These are phyloP conservation scores for Astrephomene gubernaculifera DNA, from an alignment of 139 green algal genomes.

Conservation along the genomic window DNA sequence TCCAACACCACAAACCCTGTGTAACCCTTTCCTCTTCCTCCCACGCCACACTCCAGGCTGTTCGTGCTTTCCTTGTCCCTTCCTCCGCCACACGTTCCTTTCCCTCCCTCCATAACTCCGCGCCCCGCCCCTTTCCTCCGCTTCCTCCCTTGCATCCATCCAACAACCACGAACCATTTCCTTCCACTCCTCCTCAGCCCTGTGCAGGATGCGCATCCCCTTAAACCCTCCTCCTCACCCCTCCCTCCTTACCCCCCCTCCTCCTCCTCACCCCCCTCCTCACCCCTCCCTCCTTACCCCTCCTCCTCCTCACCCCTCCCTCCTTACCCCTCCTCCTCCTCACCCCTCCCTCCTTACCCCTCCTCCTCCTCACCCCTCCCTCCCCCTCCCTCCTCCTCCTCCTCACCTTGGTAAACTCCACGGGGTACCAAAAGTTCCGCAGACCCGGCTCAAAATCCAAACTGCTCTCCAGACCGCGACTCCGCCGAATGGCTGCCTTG, in stretches of 20 bases:
- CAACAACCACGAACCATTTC: too few species aligned
- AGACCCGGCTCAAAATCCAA: slow-evolving; percentile 71
- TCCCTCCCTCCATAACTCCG: too few species aligned
- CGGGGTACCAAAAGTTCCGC: slow-evolving; percentile 82
- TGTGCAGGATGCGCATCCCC: too few species aligned
- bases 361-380: background rate
- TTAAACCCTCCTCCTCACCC: background rate
- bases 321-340: slow-evolving; percentile 13
- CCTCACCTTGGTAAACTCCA: slow-evolving; percentile 65
- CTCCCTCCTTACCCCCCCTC: background rate
- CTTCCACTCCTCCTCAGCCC: too few species aligned
- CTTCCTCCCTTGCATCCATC: too few species aligned
- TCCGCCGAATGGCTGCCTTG: background rate
- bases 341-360: background rate
- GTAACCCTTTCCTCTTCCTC: too few species aligned
- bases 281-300: background rate
- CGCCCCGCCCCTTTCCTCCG: too few species aligned
- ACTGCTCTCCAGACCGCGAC: slow-evolving; percentile 65
- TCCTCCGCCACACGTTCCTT: too few species aligned
- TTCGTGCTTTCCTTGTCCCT: too few species aligned
- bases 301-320: background rate
- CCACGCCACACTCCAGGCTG: too few species aligned
- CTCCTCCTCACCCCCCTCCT: background rate
- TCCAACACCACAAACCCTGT: too few species aligned
- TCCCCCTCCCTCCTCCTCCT: background rate